Conservation (phyloP, 768 basidiomycete species). For the Coprinopsis sp. region DNA sequence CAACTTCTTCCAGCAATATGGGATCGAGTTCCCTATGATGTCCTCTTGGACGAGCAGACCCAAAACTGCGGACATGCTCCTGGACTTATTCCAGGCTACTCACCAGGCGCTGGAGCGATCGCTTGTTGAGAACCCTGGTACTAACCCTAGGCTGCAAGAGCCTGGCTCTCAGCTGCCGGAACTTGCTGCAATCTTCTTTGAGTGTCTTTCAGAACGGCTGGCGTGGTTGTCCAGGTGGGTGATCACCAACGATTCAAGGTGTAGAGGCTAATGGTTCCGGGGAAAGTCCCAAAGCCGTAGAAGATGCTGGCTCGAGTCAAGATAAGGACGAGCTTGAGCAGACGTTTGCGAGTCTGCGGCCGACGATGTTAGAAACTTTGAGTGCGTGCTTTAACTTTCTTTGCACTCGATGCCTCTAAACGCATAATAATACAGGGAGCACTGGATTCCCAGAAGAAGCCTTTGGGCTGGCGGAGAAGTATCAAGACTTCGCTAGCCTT, state of each 20-base stretch:
- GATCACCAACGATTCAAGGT: background rate
- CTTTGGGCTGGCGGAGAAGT: slow-evolving; percentile 79
- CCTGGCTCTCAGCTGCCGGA: slow-evolving; percentile 56
- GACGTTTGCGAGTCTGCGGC: slow-evolving; percentile 65
- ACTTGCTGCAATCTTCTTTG: slow-evolving; percentile 59
- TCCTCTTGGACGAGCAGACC: slow-evolving; percentile 83
- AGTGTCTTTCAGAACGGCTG: slow-evolving; percentile 62
- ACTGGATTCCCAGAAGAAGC: slow-evolving; percentile 66
- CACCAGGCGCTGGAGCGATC: slow-evolving; percentile 43
- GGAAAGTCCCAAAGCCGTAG: slow-evolving; percentile 39
- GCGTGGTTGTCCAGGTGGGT: slow-evolving; percentile 62
- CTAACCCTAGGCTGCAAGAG: slow-evolving; percentile 27
- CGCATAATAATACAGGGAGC: slow-evolving; percentile 44
- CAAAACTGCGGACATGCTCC: slow-evolving; percentile 59
- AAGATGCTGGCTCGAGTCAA: slow-evolving; percentile 45
- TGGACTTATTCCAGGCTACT: slow-evolving; percentile 67
- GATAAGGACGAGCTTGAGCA: slow-evolving; percentile 60
- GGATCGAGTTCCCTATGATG: slow-evolving; percentile 63
- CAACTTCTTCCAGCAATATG: slow-evolving; percentile 71
- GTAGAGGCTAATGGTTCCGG: background rate
- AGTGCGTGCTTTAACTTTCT: slow-evolving; percentile 43
- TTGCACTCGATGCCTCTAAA: background rate
- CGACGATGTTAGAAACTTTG: slow-evolving; percentile 74
- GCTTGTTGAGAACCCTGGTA: slow-evolving; percentile 19
- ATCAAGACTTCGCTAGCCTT: slow-evolving; percentile 82